A percentile compares a stretch with the other conserved stretches of the same genome.
Evolutionary conservation across 495 filamentous ascomycete genomes (phyloP).

Genomic region (Podospora pseudoanserina): DNA sequence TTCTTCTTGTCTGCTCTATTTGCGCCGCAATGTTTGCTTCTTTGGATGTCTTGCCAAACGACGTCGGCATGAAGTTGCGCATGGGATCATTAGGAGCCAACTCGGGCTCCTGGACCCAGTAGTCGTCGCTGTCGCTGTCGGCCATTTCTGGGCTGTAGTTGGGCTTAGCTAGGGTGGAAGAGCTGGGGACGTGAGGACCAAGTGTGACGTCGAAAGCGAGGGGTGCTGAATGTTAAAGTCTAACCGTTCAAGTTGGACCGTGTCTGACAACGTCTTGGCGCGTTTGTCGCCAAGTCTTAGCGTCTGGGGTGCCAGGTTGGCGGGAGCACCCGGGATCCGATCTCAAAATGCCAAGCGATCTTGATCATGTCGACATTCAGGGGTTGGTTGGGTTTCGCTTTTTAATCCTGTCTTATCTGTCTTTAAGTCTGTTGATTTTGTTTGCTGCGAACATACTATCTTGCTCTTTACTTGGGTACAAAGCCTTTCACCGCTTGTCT

Average conservation of each 20-base stretch:
- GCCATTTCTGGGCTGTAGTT: slow-evolving; percentile 36
- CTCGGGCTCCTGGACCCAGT: slow-evolving; percentile 47
- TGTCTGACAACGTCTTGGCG: slow-evolving; percentile 10
- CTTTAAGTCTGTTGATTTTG: background rate
- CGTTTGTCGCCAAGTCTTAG: slow-evolving; percentile 4
- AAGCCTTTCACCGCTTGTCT: background rate
- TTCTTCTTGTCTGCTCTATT: slow-evolving; percentile 71
- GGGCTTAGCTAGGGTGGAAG: background rate
- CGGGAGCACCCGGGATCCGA: background rate
- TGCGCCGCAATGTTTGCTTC: slow-evolving; percentile 72
- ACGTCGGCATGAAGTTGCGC: slow-evolving; percentile 72
- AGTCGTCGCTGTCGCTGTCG: slow-evolving; percentile 65
- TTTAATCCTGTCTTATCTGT: background rate
- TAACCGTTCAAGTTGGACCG: background rate
- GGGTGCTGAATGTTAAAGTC: background rate
- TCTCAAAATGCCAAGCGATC: background rate
- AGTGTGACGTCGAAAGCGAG: slow-evolving; percentile 7
- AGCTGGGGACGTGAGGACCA: background rate
- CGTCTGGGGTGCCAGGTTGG: background rate
- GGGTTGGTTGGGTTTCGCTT: background rate
- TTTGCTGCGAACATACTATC: background rate
- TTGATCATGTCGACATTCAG: background rate
- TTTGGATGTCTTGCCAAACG: slow-evolving; percentile 81
- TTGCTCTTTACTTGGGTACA: background rate
- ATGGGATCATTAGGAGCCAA: slow-evolving; percentile 67